phyloP scores from a whole-genome alignment of 169 alveolate species.

The Plasmodium malariae region DNA sequence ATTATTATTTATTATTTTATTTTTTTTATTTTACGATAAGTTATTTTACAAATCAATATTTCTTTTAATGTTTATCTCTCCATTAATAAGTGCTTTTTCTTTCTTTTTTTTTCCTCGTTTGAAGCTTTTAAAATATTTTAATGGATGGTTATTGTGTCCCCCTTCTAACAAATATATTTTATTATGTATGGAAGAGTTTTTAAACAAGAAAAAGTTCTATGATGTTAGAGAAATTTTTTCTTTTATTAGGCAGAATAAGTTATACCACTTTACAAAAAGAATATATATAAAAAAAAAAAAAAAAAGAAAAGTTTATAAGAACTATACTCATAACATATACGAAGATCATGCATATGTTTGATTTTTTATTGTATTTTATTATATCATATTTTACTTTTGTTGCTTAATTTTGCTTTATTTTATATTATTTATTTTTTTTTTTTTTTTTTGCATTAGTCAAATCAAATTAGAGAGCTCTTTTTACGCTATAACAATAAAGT shows the following conservation, averaged over 20 bases:
- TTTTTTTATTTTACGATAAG: background rate
- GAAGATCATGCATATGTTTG: too few relatives aligned
- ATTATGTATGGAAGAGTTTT: constrained; percentile 74
- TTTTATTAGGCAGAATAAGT: constrained; percentile 71
- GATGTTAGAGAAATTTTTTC: constrained; percentile 77
- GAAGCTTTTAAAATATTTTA: constrained; percentile 69
- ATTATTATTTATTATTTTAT: background rate
- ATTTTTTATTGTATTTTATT: too few relatives aligned
- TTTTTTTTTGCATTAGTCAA: constrained; percentile 44
- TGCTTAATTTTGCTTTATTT: too few relatives aligned
- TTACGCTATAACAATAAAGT: constrained; percentile 62
- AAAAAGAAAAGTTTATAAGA: background rate
- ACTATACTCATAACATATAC: too few relatives aligned
- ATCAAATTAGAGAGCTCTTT: constrained; percentile 74
- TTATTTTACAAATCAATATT: background rate
- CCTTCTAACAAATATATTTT: constrained; percentile 74
- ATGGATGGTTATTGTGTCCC: constrained; percentile 77
- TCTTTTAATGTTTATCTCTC: background rate
- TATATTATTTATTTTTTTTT: constrained; percentile 4
- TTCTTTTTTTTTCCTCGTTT: constrained; percentile 2
- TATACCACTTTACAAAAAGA: background rate
- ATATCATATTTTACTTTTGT: too few relatives aligned
- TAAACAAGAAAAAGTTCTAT: constrained; percentile 35
- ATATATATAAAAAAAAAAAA: background rate
- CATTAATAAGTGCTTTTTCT: background rate